Percentiles rank a stretch among this genome's conserved stretches.
Evolutionary conservation across 139 green algal species (phyloP).

Genomic region (Mesotaenium endlicherianum): DNA sequence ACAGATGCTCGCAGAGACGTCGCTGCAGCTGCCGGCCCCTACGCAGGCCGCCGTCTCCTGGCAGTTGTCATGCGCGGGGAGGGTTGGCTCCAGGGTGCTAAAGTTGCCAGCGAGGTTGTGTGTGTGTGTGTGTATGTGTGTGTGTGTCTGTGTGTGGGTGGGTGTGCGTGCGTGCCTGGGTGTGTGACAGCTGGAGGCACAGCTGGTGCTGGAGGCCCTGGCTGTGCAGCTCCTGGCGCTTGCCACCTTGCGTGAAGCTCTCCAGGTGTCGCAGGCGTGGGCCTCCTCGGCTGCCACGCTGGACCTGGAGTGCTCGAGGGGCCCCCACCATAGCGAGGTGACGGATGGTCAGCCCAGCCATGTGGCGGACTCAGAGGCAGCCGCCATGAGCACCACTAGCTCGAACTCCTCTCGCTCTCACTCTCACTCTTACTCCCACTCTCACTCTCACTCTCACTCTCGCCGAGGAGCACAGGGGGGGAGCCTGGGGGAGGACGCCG

Average conservation of each 20-base stretch:
- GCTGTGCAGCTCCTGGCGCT: constrained; percentile 39
- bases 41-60: too few relatives aligned
- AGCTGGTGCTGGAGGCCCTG: constrained; percentile 26
- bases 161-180: neutral
- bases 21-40: too few relatives aligned
- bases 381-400: neutral
- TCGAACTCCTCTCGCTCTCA: too few relatives aligned
- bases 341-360: neutral
- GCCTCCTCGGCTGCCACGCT: neutral
- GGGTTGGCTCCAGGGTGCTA: too few relatives aligned
- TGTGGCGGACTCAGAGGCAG: too few relatives aligned
- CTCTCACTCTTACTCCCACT: neutral
- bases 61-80: too few relatives aligned
- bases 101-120: too few relatives aligned
- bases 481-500: neutral
- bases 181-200: constrained; percentile 29
- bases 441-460: neutral
- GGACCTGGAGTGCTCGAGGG: neutral
- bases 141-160: neutral
- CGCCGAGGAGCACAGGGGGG: too few relatives aligned
- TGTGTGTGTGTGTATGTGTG: neutral
- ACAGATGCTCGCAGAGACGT: too few relatives aligned
- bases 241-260: constrained; percentile 4
- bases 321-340: neutral
- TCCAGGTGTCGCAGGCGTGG: constrained; percentile 24